phyloP scores from a whole-genome alignment of 768 basidiomycete species.

The Lactifluus rugatus region DNA sequence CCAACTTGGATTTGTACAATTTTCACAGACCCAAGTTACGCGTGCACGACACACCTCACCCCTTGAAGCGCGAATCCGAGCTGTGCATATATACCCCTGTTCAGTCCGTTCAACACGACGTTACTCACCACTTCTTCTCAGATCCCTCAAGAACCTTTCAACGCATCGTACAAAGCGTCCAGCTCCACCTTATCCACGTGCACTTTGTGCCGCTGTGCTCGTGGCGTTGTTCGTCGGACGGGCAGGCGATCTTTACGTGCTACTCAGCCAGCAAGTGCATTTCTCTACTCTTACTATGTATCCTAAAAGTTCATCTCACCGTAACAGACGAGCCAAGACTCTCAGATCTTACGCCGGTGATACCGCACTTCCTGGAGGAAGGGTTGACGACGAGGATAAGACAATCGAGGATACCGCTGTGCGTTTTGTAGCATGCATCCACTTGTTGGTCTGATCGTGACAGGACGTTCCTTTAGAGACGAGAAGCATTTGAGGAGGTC shows the following conservation, averaged over 20 bases:
- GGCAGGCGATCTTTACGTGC: constrained; percentile 73
- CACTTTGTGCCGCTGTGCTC: constrained; percentile 63
- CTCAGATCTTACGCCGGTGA: constrained; percentile 77
- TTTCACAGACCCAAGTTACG: constrained; percentile 19
- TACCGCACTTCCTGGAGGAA: constrained; percentile 83
- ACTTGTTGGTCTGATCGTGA: background rate
- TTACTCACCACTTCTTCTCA: background rate
- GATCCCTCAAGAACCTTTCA: constrained; percentile 14
- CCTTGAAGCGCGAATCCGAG: constrained; percentile 17
- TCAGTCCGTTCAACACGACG: background rate
- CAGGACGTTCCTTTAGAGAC: constrained; percentile 37
- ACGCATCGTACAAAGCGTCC: constrained; percentile 15
- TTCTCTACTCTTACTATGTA: background rate
- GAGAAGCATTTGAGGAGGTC: constrained; percentile 90
- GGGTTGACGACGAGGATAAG: constrained; percentile 56
- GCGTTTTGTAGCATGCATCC: constrained; percentile 22
- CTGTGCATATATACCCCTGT: background rate
- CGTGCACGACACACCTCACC: constrained; percentile 16
- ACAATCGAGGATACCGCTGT: constrained; percentile 77
- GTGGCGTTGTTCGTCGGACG: constrained; percentile 81
- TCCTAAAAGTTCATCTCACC: background rate
- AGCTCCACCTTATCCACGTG: constrained; percentile 38
- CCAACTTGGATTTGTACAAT: constrained; percentile 18
- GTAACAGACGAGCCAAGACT: constrained; percentile 55
- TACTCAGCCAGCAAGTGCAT: constrained; percentile 61